These are phyloP conservation scores for Didymella exigua DNA, from an alignment of 2,329 filamentous ascomycete species.

Conservation along the genomic window DNA sequence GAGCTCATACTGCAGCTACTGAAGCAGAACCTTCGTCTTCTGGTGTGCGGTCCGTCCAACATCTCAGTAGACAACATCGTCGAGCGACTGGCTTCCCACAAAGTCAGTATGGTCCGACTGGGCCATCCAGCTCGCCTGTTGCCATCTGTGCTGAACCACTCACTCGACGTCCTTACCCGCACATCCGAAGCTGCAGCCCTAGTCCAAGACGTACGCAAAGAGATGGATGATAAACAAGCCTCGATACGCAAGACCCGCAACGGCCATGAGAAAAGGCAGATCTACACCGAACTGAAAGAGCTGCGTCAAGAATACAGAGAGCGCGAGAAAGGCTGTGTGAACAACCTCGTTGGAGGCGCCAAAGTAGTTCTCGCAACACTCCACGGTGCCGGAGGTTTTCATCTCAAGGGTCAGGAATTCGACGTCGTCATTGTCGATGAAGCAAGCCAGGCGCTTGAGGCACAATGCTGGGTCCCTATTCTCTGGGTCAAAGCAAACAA, in stretches of 20 bases:
- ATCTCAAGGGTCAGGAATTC: conserved; percentile 79
- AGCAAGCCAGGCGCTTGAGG: conserved; percentile 92
- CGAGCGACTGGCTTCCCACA: conserved; percentile 83
- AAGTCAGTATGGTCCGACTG: conserved; percentile 84
- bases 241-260: conserved; percentile 85
- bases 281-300: conserved; percentile 85
- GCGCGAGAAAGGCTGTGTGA: conserved; percentile 81
- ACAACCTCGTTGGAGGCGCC: conserved; percentile 73
- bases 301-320: conserved; percentile 87
- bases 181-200: conserved; percentile 89
- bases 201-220: conserved; percentile 84
- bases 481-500: conserved; percentile 73
- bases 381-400: conserved; percentile 86
- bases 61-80: conserved; percentile 99
- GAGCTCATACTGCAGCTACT: conserved; percentile 93
- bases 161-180: conserved; percentile 86
- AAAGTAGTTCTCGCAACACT: conserved; percentile 91
- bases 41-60: conserved; percentile 97
- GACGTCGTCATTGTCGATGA: conserved; percentile 97
- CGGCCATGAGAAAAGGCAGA: conserved; percentile 76
- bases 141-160: conserved; percentile 85
- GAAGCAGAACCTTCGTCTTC: conserved; percentile 71
- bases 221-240: conserved; percentile 91
- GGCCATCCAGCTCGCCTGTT: conserved; percentile 91
- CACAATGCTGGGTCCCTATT: conserved; percentile 94